Base-by-base conservation (phyloP, 1,284 basidiomycete species). In the Ganoderma resinaceum region DNA sequence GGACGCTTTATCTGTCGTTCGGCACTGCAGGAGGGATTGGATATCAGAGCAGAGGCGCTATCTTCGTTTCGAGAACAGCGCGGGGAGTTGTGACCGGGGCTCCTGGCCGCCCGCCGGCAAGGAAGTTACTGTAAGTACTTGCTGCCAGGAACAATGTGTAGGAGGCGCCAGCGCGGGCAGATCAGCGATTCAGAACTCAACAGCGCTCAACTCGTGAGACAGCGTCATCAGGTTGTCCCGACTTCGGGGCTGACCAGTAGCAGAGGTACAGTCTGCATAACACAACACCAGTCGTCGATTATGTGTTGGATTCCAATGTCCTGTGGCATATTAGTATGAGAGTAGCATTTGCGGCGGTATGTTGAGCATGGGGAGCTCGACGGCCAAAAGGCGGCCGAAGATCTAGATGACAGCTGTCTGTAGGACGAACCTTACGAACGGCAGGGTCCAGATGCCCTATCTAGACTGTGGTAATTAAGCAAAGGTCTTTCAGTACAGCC, bases 41-140 rank as follows among this genome's bases (percentile, higher is more conserved):
- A 35, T 58, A 46, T 66, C 33, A 26, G 37, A 38, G 61, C 66
- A 52, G 53, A 26, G 14, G 26, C 12, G 26, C 31, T 31, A 23
- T 31, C 20, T 18, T 5, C 46, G 37, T 33, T 46, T 49, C 42
- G 7, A 35, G 35, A 31, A 14, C 49, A 62, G 40, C n/a, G 40
- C 65, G 65, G 65, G 37, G 8, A 62, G 18, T 23, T 62, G 52
- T 42, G 60, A 61, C 65, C 59, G 35, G n/a, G 37, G 37, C 37
- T 38, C 37, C 18, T 33, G 31, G 55, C 43, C 43, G 43, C 43
- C 8, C 43, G 43, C n/a, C 20, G 43, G 40, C 18, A 42, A 42
- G 40, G 4, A 37, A 18, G 40, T 40, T 5, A 5, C 16, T 11
- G 23, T 23, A 7, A 18, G 11, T 29, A 29, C 23, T 31, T 53